A percentile compares a stretch with the other conserved stretches of the same genome.
phyloP scores from a whole-genome alignment of 2,329 filamentous ascomycete species.

The Zymoseptoria brevis region DNA sequence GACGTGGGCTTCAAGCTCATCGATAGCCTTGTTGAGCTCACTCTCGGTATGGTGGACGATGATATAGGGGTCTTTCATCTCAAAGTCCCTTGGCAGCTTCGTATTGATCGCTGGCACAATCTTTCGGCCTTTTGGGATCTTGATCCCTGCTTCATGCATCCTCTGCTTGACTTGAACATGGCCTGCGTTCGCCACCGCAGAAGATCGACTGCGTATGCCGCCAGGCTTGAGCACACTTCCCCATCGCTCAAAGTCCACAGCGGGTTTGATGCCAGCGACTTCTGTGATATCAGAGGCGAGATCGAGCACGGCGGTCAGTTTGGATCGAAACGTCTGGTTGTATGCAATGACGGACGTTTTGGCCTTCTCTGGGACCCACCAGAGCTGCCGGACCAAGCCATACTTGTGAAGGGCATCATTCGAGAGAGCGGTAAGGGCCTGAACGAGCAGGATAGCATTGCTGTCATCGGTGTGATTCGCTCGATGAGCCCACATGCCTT shows the following conservation, averaged over 20 bases:
- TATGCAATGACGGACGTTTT: slow-evolving; percentile 54
- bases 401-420: slow-evolving; percentile 55
- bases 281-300: slow-evolving; percentile 50
- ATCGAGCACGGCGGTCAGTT: slow-evolving; percentile 36
- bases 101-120: background rate
- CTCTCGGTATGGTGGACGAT: slow-evolving; percentile 1
- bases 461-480: background rate
- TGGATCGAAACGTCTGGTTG: background rate
- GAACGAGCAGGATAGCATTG: background rate
- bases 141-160: slow-evolving; percentile 5
- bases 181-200: background rate
- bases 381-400: slow-evolving; percentile 69
- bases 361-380: slow-evolving; percentile 61
- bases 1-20: background rate
- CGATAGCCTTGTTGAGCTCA: slow-evolving; percentile 4
- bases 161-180: slow-evolving; percentile 1
- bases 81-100: background rate
- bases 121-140: slow-evolving; percentile 1
- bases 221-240: background rate
- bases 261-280: slow-evolving; percentile 17
- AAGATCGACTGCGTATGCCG: background rate
- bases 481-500: background rate
- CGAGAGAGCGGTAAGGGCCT: slow-evolving; percentile 33
- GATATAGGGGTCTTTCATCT: slow-evolving; percentile 1
- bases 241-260: background rate